Evolutionary conservation across 768 basidiomycete genomes (phyloP).

Genomic region (Boletus tomentosulus): DNA sequence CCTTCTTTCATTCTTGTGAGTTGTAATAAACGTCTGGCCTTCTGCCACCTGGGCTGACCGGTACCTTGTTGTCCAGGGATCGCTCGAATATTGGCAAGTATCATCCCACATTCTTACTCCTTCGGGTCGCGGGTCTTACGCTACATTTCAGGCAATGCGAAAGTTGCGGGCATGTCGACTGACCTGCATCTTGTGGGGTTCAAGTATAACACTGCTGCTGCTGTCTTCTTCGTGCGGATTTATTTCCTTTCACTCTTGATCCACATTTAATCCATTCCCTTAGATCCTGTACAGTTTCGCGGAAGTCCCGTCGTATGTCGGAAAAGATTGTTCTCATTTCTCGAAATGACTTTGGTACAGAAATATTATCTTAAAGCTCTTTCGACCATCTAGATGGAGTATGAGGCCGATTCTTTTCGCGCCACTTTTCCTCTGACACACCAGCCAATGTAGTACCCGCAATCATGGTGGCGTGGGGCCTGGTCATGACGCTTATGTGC

Average conservation of each 20-base stretch:
- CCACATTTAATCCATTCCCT: not conserved
- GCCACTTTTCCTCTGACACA: conserved; percentile 4
- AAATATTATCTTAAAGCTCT: conserved; percentile 36
- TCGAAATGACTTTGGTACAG: conserved; percentile 17
- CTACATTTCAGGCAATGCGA: conserved; percentile 34
- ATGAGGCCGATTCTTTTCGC: not conserved
- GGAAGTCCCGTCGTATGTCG: conserved; percentile 36
- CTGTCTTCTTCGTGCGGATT: conserved; percentile 35
- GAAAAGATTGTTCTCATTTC: not conserved
- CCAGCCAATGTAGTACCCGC: conserved; percentile 32
- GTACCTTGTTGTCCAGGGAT: conserved; percentile 27
- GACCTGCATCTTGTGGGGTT: conserved; percentile 35
- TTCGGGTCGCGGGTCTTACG: not conserved
- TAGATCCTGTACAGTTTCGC: conserved; percentile 36
- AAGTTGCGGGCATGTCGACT: conserved; percentile 41
- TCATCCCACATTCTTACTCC: not conserved
- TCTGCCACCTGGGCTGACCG: not conserved
- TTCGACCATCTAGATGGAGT: conserved; percentile 37
- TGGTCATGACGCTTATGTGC: conserved; percentile 38
- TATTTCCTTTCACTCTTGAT: not conserved
- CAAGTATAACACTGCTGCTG: conserved; percentile 35
- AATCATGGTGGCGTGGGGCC: conserved; percentile 39
- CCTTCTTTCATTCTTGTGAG: conserved; percentile 45
- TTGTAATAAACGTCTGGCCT: not conserved
- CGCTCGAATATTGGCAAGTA: conserved; percentile 42